Evolutionary conservation across 257 asterid genomes (phyloP).

Genomic region (Solanum pennellii): DNA sequence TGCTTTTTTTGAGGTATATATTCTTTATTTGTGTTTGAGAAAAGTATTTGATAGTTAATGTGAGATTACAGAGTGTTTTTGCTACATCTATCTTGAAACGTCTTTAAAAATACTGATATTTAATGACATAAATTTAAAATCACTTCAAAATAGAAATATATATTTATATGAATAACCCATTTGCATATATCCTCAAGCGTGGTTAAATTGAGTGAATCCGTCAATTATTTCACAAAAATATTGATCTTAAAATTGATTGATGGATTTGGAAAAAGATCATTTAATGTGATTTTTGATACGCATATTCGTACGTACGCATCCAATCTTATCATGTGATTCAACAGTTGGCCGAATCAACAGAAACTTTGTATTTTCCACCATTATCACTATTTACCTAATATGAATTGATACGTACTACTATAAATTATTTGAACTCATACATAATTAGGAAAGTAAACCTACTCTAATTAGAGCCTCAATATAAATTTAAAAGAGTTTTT

Average conservation of each 20-base stretch:
- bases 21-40: background rate
- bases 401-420: background rate
- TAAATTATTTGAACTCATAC: background rate
- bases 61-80: background rate
- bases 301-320: background rate
- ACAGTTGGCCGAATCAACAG: background rate
- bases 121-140: accelerated
- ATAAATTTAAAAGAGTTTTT: background rate
- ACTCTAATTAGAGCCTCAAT: background rate
- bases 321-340: background rate
- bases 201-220: background rate
- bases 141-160: accelerated
- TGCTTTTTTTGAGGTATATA: background rate
- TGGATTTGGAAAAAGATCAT: background rate
- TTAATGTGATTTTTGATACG: background rate
- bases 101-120: background rate
- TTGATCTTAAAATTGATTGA: background rate
- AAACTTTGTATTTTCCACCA: background rate
- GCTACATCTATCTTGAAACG: accelerated
- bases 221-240: background rate
- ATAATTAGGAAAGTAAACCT: background rate
- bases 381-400: background rate
- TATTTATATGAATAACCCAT: no score
- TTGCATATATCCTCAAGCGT: background rate
- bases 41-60: no score